Base-by-base conservation (phyloP, 805 yeast species). In the Hanseniaspora lachancei region DNA sequence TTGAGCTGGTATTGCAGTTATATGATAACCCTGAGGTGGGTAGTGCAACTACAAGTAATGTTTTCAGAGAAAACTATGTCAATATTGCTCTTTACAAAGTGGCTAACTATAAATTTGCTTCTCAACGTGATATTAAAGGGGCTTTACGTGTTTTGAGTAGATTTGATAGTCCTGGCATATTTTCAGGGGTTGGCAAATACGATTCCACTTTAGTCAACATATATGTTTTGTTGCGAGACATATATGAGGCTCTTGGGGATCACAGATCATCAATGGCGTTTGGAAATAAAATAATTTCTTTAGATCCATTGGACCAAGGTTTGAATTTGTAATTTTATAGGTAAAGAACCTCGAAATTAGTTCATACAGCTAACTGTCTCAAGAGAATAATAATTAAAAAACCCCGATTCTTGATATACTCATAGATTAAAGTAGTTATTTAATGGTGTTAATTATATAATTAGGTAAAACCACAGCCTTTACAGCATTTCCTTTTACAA, bases 401-500 rank as follows among this genome's bases (percentile, higher is more conserved):
- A 5, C 2, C 3, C 21, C 15, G 10, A 20, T 23, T 20, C 15
- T 20, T 21, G 8, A 41, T 18, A 20, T 55, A 59, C 47, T 36
- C 46, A 41, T 10, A 20, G 10, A 21, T 13, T 41, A 20, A 16
- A 2, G 5, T 15, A 6, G 13, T 41, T 63, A 86, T 65, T 82
- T 84, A 59, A 86, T 85, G 60, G 80, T 78, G 61, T 82, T 89
- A 74, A 86, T 85, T 43, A 84, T 73, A 63, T 80, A 84, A 62
- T 85, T 86, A 32, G 86, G 87, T 66, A 86, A 74, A 69, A 87
- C 80, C 60, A 86, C 74, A 62, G 80, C 81, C 66, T 85, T 86
- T 70, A 88, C 84, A 63, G 86, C 91, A 60, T 78, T 83, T 46
- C 97, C 97, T 66, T 89, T 81, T 41, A 89, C 78, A 66, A 89